Percentiles rank a stretch among this genome's conserved stretches.
These are phyloP conservation scores for Ceriops decandra DNA, from an alignment of 345 rosid species.

Conservation along the genomic window DNA sequence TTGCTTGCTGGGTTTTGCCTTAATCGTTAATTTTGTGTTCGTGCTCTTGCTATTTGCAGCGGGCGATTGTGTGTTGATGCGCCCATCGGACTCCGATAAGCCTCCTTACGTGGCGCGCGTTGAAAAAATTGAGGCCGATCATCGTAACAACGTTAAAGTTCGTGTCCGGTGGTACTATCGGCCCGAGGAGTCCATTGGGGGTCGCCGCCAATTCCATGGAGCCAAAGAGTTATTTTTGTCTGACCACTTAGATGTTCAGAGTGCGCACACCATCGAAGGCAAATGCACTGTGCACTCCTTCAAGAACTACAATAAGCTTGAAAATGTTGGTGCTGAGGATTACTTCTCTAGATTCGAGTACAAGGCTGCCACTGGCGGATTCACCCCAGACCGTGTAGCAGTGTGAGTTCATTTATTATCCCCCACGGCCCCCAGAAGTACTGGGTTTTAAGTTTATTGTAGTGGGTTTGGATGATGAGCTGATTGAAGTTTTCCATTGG, in stretches of 20 bases:
- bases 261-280: constrained; percentile 81
- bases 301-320: constrained; percentile 78
- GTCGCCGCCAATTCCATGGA: constrained; percentile 83
- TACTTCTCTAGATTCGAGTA: constrained; percentile 78
- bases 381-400: constrained; percentile 82
- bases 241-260: constrained; percentile 70
- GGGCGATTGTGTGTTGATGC: constrained; percentile 81
- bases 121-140: constrained; percentile 80
- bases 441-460: not conserved
- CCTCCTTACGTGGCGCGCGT: constrained; percentile 79
- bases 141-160: constrained; percentile 68
- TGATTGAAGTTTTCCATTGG: constrained; percentile 1
- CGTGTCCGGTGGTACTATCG: constrained; percentile 80
- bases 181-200: constrained; percentile 86
- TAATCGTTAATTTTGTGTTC: too few relatives aligned
- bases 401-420: constrained; percentile 48
- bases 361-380: constrained; percentile 76
- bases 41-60: constrained; percentile 33
- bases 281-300: constrained; percentile 78
- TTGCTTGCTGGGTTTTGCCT: too few relatives aligned
- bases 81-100: constrained; percentile 73
- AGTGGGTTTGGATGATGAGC: not conserved
- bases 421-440: constrained; percentile 6
- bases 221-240: constrained; percentile 78
- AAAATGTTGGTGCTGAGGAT: constrained; percentile 81